Base-by-base conservation (phyloP, 257 asterid species). In the Solanum medicagineum region DNA sequence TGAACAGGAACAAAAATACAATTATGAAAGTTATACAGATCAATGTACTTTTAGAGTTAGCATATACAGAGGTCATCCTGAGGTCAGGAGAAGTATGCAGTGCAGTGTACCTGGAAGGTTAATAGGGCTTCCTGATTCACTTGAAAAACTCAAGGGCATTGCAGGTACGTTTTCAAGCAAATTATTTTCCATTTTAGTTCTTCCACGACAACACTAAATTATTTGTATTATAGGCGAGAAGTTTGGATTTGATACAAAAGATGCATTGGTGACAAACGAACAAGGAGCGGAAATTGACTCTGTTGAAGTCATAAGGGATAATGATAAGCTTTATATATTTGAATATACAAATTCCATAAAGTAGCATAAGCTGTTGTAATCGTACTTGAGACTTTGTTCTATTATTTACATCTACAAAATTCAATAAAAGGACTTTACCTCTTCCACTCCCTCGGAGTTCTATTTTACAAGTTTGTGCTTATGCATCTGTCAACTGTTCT, bases 281-380 rank as follows among this genome's bases (percentile, higher is more conserved):
- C 94, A 89, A 89, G 98, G 98, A 57, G 88, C 95, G 74, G 96
- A 93, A 70, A 94, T 96, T 62, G 99, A 94, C 89, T 93, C 91
- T 56, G 87, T 96, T 70, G 97, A 96, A 89, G 96, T 96, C 79
- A 94, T 94, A 54, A 91, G 98, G 92, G 99, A 96, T 81, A 93
- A 93, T 71, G 99, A 96, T 86, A 96, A 93, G 88, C 85, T 93
- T 81, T 92, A 88, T 87, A 77, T 92, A 86, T 88, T 89, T 85
- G 90, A 54, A 68, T 65, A 83, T 73, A 49, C 32, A 10, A 29
- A 51, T 51, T 49, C 32, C 54, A 29, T 49, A 51, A 75, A 29
- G 22, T 65, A 83, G 49, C 47, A 45, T 49, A 14, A 49, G 10
- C 15, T 75, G 59, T 74, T n/a, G 40, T n/a, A 45, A 19, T 20